Evolutionary conservation across 164 flowering plant genomes (phyloP), one percentile per base, ranked within the genome.

Genomic region (Dillenia turbinata): DNA sequence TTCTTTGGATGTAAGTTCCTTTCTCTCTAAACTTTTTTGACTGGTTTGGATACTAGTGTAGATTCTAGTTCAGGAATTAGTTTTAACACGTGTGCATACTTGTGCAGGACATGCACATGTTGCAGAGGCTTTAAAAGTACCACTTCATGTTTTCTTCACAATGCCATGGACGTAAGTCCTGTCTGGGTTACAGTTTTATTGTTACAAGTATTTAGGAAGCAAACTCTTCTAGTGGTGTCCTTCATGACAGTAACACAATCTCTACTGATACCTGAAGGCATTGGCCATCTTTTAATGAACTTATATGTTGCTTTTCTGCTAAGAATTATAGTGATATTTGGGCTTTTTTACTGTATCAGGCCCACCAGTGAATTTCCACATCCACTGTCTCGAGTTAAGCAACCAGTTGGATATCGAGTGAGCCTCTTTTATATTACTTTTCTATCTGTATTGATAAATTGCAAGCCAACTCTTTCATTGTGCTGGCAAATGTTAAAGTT

Each of bases 111-210:
- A 95, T 85, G 77, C 78, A 33, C 98, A 95, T 70, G 97, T 95
- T 65, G 99, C 99, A 26, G 99, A 95, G 83, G 91, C 97, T 51
- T 77, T 95, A 44, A 82, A 87, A 76, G 73, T 95, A 66, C 99
- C 99, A 3, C 40, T 95, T 66, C 99, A 95, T 73, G 78, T 95
- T 62, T 95, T 95, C 77, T 95, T 95, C 78, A 95, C 99, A 10
- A 95, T 95, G 97, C 99, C 99, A 56, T 95, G 99, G 99, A 95
- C 98, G 99, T 95, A 88, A 95, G 97, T 86, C 64, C 72, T 74
- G 52, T 57, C 57, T 76, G 53, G 69, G 54, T 61, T 44, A 33
- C 59, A 67, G 51, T 57, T 57, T 61, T 51, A 46, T 49, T 63
- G 19, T 22, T n/a, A 24, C 9, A 59, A 15, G 59, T 43, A 16